phyloP scores from a whole-genome alignment of 1,284 basidiomycete species.

The Irpex sp. region DNA sequence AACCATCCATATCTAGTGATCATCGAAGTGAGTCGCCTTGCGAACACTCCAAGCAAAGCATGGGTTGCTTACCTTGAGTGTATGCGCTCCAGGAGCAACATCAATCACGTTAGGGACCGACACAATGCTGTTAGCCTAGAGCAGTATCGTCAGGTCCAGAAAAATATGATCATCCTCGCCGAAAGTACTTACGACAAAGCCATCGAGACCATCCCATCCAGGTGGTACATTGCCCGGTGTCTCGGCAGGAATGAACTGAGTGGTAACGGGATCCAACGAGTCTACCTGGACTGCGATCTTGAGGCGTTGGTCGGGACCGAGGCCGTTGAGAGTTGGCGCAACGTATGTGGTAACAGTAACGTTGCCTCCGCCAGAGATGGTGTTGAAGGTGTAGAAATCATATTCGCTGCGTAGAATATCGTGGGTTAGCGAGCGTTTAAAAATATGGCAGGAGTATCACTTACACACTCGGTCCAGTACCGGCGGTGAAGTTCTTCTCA shows the following conservation, averaged over 20 bases:
- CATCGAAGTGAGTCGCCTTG: background rate
- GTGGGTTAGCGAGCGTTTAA: background rate
- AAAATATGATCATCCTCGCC: background rate
- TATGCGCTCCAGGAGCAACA: slow-evolving; percentile 47
- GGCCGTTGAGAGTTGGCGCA: slow-evolving; percentile 57
- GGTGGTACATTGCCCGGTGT: slow-evolving; percentile 45
- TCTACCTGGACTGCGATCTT: slow-evolving; percentile 55
- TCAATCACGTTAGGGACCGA: slow-evolving; percentile 33
- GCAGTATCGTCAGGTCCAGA: background rate
- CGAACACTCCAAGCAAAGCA: background rate
- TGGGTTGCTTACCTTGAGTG: slow-evolving; percentile 38
- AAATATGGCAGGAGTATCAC: background rate
- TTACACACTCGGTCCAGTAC: slow-evolving; percentile 54
- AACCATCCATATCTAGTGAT: slow-evolving; percentile 43
- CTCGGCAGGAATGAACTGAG: slow-evolving; percentile 47
- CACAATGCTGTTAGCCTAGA: slow-evolving; percentile 11
- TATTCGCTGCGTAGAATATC: slow-evolving; percentile 39
- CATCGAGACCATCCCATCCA: slow-evolving; percentile 44
- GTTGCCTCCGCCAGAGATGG: slow-evolving; percentile 35
- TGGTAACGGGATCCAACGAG: slow-evolving; percentile 34
- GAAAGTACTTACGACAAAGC: slow-evolving; percentile 50
- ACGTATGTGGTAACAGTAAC: slow-evolving; percentile 44
- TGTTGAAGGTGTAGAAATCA: slow-evolving; percentile 61
- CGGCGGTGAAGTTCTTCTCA: slow-evolving; percentile 51
- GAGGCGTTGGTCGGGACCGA: slow-evolving; percentile 47